Conservation (phyloP, 306 rosid species). For the Fragaria iinumae region DNA sequence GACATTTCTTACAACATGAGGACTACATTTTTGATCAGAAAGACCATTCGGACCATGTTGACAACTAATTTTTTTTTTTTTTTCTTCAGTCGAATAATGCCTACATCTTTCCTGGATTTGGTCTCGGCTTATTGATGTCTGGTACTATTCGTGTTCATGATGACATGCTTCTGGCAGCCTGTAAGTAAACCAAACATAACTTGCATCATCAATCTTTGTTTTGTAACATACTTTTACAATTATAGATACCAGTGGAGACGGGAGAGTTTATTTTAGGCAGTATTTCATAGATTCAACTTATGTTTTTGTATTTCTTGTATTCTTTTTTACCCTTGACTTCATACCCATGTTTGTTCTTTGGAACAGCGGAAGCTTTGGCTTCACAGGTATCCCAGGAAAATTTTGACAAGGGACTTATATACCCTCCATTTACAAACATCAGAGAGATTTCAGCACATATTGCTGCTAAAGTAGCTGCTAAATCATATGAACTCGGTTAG, state of each 20-base stretch:
- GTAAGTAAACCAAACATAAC: constrained; percentile 50
- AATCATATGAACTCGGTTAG: constrained; percentile 90
- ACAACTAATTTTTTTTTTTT: constrained; percentile 19
- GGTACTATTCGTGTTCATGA: constrained; percentile 86
- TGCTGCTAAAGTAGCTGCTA: constrained; percentile 86
- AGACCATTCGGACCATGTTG: constrained; percentile 19
- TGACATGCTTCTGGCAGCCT: constrained; percentile 90
- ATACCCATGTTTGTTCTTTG: constrained; percentile 26
- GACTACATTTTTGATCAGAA: not conserved
- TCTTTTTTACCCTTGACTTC: not conserved
- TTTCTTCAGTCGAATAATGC: constrained; percentile 80
- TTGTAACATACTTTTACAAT: not conserved
- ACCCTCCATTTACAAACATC: constrained; percentile 82
- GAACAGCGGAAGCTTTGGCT: constrained; percentile 93
- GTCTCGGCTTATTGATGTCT: constrained; percentile 87
- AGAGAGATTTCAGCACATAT: constrained; percentile 92
- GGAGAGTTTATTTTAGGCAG: not conserved
- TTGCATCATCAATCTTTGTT: not conserved
- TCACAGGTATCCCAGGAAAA: constrained; percentile 65
- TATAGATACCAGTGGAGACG: not conserved
- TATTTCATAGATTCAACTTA: not conserved
- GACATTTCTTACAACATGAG: not conserved
- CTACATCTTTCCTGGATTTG: constrained; percentile 92
- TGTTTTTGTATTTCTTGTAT: not conserved
- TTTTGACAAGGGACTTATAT: constrained; percentile 79